These are phyloP conservation scores for Penicillium odoratum DNA, from an alignment of 495 filamentous ascomycete species.

Conservation along the genomic window DNA sequence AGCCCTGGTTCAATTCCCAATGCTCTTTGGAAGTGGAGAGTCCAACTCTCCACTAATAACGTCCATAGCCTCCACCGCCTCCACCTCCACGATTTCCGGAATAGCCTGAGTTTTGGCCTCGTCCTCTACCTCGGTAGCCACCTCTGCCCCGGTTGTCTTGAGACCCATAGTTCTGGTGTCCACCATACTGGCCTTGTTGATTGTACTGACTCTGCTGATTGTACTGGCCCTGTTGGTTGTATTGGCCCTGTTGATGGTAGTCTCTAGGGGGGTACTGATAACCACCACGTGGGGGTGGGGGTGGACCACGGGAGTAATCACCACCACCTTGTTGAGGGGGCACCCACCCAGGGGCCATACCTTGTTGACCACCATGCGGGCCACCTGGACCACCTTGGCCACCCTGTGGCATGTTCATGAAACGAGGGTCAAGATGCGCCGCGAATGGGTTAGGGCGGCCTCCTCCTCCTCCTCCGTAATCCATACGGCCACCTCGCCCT, in stretches of 20 bases:
- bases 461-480: conserved; percentile 35
- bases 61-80: conserved; percentile 37
- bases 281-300: conserved; percentile 43
- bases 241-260: conserved; percentile 30
- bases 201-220: conserved; percentile 29
- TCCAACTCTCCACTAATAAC: conserved; percentile 32
- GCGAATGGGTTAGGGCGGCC: conserved; percentile 56
- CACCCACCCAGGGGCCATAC: conserved; percentile 40
- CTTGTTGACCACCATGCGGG: background rate
- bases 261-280: conserved; percentile 28
- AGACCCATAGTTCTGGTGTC: conserved; percentile 25
- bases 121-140: conserved; percentile 29
- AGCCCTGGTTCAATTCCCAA: background rate
- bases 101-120: conserved; percentile 19
- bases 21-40: background rate
- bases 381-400: conserved; percentile 1
- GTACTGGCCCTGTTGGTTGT: conserved; percentile 30
- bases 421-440: conserved; percentile 53
- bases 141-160: conserved; percentile 30
- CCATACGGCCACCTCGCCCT: conserved; percentile 54
- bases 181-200: conserved; percentile 31
- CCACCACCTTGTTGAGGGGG: conserved; percentile 35
- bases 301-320: conserved; percentile 42
- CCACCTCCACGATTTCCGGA: conserved; percentile 12
- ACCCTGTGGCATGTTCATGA: conserved; percentile 34